Evolutionary conservation across 768 basidiomycete species (phyloP).

Genomic region (Mrakia gelida): DNA sequence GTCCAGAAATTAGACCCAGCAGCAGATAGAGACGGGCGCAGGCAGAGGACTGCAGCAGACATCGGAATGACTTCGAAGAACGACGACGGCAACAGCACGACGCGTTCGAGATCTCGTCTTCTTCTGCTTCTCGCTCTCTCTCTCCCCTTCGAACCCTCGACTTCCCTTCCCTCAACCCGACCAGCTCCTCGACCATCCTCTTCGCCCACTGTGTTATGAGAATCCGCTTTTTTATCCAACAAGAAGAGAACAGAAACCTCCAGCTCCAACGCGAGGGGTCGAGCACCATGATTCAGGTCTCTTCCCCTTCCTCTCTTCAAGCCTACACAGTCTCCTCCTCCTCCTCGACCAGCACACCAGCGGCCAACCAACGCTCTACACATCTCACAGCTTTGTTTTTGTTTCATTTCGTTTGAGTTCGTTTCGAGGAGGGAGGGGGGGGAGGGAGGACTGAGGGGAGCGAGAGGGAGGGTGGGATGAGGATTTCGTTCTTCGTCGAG

Average conservation of each 20-base stretch:
- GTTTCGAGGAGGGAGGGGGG: not conserved
- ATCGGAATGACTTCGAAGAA: too few relatives aligned
- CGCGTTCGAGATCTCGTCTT: too few relatives aligned
- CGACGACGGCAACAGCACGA: too few relatives aligned
- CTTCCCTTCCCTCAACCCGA: not conserved
- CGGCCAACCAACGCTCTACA: not conserved
- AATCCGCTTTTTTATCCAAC: conserved; percentile 5
- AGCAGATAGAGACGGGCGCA: too few relatives aligned
- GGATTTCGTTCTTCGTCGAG: too few relatives aligned
- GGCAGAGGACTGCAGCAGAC: too few relatives aligned
- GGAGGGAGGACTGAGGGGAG: not conserved
- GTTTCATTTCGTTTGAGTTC: not conserved
- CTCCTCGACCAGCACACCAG: not conserved
- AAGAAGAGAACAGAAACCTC: not conserved
- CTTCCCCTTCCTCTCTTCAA: not conserved
- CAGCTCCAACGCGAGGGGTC: not conserved
- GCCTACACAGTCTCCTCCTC: too few relatives aligned
- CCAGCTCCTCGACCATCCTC: not conserved
- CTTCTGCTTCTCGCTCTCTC: not conserved
- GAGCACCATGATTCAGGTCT: not conserved
- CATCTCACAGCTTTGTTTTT: not conserved
- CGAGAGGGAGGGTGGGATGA: not conserved
- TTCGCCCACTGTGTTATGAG: not conserved
- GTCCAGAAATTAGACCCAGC: too few relatives aligned
- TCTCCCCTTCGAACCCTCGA: too few relatives aligned